Evolutionary conservation across 352 stramenopile genomes (phyloP).

Genomic region (Thraustotheca clavata): DNA sequence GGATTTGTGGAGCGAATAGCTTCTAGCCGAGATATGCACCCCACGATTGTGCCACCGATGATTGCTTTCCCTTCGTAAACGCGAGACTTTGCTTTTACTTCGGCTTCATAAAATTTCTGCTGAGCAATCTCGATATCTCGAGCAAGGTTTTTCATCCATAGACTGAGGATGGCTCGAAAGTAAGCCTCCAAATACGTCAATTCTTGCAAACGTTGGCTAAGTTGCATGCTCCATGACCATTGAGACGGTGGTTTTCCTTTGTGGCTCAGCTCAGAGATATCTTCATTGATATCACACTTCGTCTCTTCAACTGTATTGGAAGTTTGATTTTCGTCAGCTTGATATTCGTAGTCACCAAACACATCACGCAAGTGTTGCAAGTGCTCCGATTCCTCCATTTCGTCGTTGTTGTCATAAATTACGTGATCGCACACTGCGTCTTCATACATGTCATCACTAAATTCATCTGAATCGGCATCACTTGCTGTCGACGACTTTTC

Average conservation of each 20-base stretch:
- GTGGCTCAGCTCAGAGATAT: neutral
- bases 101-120: conserved; percentile 44
- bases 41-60: conserved; percentile 82
- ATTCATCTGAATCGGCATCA: neutral
- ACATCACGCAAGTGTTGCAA: conserved; percentile 79
- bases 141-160: conserved; percentile 23
- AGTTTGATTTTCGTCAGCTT: conserved; percentile 26
- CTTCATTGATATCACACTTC: too few relatives aligned
- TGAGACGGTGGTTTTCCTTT: conserved; percentile 22
- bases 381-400: conserved; percentile 72
- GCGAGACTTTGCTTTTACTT: conserved; percentile 49
- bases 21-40: conserved; percentile 75
- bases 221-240: conserved; percentile 70
- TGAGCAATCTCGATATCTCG: conserved; percentile 37
- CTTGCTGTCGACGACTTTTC: too few relatives aligned
- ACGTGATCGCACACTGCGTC: conserved; percentile 35
- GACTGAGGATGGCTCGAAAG: conserved; percentile 25
- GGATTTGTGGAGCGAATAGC: conserved; percentile 73
- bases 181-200: conserved; percentile 28
- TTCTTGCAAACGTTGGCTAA: conserved; percentile 45
- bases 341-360: conserved; percentile 46
- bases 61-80: conserved; percentile 80
- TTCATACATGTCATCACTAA: conserved; percentile 12
- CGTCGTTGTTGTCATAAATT: conserved; percentile 39
- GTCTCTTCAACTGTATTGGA: conserved; percentile 28